phyloP scores from a whole-genome alignment of 306 rosid species.

The Arachis stenosperma region DNA sequence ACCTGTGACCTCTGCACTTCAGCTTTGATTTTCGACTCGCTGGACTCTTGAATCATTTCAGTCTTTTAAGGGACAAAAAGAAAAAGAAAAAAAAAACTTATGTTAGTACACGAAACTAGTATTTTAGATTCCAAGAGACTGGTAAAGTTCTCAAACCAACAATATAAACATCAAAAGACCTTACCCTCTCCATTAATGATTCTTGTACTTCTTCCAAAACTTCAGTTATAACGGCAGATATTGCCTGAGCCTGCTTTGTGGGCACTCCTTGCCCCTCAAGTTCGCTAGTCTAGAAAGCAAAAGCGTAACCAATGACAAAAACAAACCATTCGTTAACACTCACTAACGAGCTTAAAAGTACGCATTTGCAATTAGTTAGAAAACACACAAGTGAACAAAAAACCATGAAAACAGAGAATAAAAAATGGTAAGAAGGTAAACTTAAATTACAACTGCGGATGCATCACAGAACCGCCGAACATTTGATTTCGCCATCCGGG shows the following conservation, averaged over 20 bases:
- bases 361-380: neutral
- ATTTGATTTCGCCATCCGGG: conserved; percentile 61
- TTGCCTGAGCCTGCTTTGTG: conserved; percentile 87
- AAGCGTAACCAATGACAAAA: neutral
- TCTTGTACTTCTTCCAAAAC: conserved; percentile 82
- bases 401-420: neutral
- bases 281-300: conserved; percentile 65
- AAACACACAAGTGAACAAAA: neutral
- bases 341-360: neutral
- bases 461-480: conserved; percentile 72
- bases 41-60: conserved; percentile 69
- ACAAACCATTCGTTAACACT: conserved; percentile 2
- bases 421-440: neutral
- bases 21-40: conserved; percentile 68
- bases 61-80: conserved; percentile 34
- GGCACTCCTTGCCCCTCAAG: conserved; percentile 89
- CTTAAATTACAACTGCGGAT: conserved; percentile 61
- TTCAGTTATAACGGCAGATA: conserved; percentile 83
- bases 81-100: neutral
- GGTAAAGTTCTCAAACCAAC: neutral
- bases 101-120: no score
- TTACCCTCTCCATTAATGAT: conserved; percentile 79
- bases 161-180: neutral
- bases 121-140: neutral
- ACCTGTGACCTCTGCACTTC: conserved; percentile 87